These are phyloP conservation scores for Pleurozium schreberi DNA, from an alignment of 225 moss, liverwort and hornwort genomes.

Conservation along the genomic window DNA sequence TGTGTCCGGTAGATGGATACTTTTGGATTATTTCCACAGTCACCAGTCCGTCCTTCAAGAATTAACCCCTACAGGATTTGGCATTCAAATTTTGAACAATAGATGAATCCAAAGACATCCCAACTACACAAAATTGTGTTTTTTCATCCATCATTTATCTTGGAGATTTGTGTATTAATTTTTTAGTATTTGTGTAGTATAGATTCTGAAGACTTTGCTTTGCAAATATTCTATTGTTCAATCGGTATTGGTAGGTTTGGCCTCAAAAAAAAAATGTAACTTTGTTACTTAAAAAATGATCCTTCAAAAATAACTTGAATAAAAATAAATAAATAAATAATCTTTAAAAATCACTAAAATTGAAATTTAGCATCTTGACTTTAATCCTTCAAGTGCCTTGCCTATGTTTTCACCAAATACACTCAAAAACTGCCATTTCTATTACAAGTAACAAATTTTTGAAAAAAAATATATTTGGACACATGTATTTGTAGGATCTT, in stretches of 20 bases:
- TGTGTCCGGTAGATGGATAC: too few species aligned
- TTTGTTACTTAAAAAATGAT: rapidly evolving
- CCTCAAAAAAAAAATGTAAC: not conserved
- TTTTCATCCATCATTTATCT: not conserved
- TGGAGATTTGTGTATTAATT: rapidly evolving
- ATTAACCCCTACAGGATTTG: not conserved
- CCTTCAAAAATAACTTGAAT: not conserved
- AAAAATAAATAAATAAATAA: not conserved
- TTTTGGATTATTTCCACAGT: too few species aligned
- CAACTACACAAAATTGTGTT: not conserved
- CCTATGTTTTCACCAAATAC: too few species aligned
- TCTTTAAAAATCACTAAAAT: not conserved
- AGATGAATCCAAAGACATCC: rapidly evolving
- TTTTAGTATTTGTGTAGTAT: not conserved
- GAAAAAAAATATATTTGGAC: too few species aligned
- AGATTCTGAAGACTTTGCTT: not conserved
- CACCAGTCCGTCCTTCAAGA: too few species aligned
- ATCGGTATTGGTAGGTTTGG: not conserved
- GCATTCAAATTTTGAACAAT: not conserved
- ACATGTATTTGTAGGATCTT: too few species aligned
- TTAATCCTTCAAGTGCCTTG: too few species aligned
- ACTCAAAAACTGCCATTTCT: too few species aligned
- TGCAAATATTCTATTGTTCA: not conserved
- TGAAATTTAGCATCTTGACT: too few species aligned
- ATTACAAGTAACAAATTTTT: too few species aligned